Evolutionary conservation across 139 green algal species (phyloP).

Genomic region (Desmodesmus armatus): DNA sequence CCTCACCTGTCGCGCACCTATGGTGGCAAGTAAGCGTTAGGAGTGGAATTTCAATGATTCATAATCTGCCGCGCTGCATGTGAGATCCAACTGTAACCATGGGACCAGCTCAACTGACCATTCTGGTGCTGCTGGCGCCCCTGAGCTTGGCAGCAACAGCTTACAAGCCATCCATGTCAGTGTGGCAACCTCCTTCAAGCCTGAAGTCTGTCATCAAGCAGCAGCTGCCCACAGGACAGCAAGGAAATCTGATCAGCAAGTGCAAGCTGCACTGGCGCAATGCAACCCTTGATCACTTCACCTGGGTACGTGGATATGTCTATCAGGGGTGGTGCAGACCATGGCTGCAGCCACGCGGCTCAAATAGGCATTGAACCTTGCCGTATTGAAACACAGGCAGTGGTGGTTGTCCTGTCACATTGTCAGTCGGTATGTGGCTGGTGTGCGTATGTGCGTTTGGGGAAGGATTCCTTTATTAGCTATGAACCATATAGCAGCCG

Average conservation of each 20-base stretch:
- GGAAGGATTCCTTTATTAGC: too few species aligned
- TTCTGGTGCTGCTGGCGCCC: background rate
- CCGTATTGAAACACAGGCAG: background rate
- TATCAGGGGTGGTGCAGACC: too few species aligned
- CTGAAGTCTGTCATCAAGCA: background rate
- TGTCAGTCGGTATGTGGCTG: too few species aligned
- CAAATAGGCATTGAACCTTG: background rate
- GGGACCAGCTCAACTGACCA: background rate
- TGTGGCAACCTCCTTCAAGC: background rate
- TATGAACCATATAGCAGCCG: too few species aligned
- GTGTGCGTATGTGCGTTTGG: too few species aligned
- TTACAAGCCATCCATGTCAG: background rate
- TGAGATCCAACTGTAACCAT: background rate
- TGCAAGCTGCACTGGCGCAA: conserved; percentile 69
- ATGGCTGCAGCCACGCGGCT: too few species aligned
- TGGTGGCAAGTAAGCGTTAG: too few species aligned
- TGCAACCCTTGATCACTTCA: conserved; percentile 81
- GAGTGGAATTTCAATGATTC: too few species aligned
- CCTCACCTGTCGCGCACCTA: too few species aligned
- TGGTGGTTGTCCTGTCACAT: too few species aligned
- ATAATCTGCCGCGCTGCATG: too few species aligned
- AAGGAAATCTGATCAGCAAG: conserved; percentile 47
- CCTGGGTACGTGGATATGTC: conserved; percentile 53
- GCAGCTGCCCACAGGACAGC: background rate
- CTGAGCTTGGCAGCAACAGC: background rate